A percentile compares a stretch with the other conserved stretches of the same genome.
phyloP scores from a whole-genome alignment of 1,139 yeast species.

The Hemisphaericaspora subhashii region DNA sequence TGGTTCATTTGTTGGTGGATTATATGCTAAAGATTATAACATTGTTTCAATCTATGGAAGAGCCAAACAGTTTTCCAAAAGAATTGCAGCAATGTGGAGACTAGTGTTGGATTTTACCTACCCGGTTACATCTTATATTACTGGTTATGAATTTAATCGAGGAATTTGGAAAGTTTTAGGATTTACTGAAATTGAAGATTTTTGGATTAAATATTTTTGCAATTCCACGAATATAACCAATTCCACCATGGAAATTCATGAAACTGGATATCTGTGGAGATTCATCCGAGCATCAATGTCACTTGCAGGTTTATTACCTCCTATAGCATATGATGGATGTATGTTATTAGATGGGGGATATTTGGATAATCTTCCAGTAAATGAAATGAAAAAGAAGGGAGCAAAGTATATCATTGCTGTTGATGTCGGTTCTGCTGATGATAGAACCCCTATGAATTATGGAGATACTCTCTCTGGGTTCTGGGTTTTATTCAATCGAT shows the following conservation, averaged over 20 bases:
- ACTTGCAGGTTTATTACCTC: constrained; percentile 89
- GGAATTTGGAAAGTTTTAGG: constrained; percentile 97
- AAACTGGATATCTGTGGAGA: constrained; percentile 92
- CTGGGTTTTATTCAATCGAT: constrained; percentile 85
- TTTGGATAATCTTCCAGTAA: constrained; percentile 88
- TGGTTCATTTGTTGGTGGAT: constrained; percentile 93
- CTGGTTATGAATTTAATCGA: constrained; percentile 95
- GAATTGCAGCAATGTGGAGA: constrained; percentile 87
- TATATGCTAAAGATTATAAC: constrained; percentile 90
- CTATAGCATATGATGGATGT: constrained; percentile 82
- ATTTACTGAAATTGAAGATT: constrained; percentile 88
- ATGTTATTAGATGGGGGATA: constrained; percentile 97
- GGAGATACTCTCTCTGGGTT: constrained; percentile 93
- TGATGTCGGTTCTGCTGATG: constrained; percentile 97
- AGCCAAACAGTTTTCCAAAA: constrained; percentile 79
- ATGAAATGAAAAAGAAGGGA: constrained; percentile 86
- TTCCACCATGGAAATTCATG: constrained; percentile 92
- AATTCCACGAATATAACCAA: constrained; percentile 96
- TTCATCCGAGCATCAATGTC: constrained; percentile 97
- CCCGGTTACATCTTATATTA: constrained; percentile 91
- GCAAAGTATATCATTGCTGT: constrained; percentile 88
- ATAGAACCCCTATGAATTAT: constrained; percentile 83
- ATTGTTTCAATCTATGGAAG: constrained; percentile 88
- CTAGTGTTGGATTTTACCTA: constrained; percentile 80
- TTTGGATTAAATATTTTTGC: constrained; percentile 86